phyloP scores from a whole-genome alignment of 768 basidiomycete species.

The Infundibulicybe gibba region DNA sequence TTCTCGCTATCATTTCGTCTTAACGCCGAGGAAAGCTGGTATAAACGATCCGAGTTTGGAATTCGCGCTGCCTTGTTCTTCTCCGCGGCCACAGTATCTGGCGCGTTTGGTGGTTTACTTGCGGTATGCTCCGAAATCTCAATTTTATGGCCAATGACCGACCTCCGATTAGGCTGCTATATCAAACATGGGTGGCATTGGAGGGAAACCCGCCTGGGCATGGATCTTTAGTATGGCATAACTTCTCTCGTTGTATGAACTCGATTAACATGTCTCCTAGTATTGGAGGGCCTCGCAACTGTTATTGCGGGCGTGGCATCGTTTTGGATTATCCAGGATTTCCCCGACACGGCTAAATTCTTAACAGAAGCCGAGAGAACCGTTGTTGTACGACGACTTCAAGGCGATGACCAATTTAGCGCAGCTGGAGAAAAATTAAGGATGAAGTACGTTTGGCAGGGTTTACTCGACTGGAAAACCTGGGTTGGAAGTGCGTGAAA shows the following conservation, averaged over 20 bases:
- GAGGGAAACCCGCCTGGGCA: constrained; percentile 60
- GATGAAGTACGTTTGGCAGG: constrained; percentile 54
- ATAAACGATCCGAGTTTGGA: constrained; percentile 74
- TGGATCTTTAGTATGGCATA: constrained; percentile 62
- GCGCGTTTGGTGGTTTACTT: constrained; percentile 78
- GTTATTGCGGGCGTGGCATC: constrained; percentile 62
- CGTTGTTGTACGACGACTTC: constrained; percentile 60
- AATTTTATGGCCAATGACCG: not conserved
- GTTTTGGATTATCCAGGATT: constrained; percentile 80
- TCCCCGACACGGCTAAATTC: constrained; percentile 80
- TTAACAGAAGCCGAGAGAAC: constrained; percentile 68
- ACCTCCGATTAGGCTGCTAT: constrained; percentile 58
- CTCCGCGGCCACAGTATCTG: constrained; percentile 74
- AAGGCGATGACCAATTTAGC: constrained; percentile 66
- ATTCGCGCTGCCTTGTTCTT: constrained; percentile 66
- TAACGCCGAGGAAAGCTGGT: constrained; percentile 30
- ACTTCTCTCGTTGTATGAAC: not conserved
- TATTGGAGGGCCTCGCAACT: constrained; percentile 66
- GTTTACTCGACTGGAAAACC: constrained; percentile 71
- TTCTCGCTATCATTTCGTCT: not conserved
- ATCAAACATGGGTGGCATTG: constrained; percentile 68
- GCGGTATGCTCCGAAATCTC: constrained; percentile 40
- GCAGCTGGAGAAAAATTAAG: constrained; percentile 64
- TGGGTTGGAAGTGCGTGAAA: constrained; percentile 47
- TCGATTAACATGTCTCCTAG: constrained; percentile 15